Base-by-base conservation (phyloP, 352 stramenopile species). In the Phytophthora pistaciae region DNA sequence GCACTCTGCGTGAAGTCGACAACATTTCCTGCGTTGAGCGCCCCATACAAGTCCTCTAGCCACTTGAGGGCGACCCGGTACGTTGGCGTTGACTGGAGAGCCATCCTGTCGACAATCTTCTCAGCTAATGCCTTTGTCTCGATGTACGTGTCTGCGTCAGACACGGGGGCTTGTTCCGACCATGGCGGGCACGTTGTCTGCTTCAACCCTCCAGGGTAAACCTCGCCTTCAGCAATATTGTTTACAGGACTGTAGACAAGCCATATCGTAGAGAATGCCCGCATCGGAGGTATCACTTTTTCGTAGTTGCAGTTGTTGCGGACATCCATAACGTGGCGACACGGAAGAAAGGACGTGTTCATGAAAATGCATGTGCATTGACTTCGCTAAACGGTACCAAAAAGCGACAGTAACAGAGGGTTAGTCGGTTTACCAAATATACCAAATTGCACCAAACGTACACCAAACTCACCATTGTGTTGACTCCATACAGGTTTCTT, bases 291-390 rank as follows among this genome's bases (percentile, higher is more conserved):
- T 11, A 64, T 48, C 0, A 72, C 27, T 0, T 27, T 72, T 44
- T 72, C 66, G n/a, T 60, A 62, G 21, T 64, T 53, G 36, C 21
- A 40, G 8, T 42, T 49, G 11, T 14, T 44, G 4, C 58, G 25
- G 1, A 69, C 48, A 20, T 56, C 20, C 25, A 72, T 36, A 21
- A 68, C 42, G 36, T 55, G 64, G 0, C 56, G 42, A 14, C 49
- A 66, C 3, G 50, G 38, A 7, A 71, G 9, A 1, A 61, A 48
- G 18, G 31, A 66, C 0, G 64, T 71, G 18, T 49, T 14, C 44
- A 66, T 71, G 25, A 71, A 71, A 7, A 56, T 71, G 23, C 48
- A 71, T 11, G 18, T 55, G 44, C 65, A 63, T 5, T 20, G 1
- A 31, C 36, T 38, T 11, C 7, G 3, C 29, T 52, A 7, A 10